These are phyloP conservation scores for Xylaria curta DNA, from an alignment of 495 filamentous ascomycete species.

Conservation along the genomic window DNA sequence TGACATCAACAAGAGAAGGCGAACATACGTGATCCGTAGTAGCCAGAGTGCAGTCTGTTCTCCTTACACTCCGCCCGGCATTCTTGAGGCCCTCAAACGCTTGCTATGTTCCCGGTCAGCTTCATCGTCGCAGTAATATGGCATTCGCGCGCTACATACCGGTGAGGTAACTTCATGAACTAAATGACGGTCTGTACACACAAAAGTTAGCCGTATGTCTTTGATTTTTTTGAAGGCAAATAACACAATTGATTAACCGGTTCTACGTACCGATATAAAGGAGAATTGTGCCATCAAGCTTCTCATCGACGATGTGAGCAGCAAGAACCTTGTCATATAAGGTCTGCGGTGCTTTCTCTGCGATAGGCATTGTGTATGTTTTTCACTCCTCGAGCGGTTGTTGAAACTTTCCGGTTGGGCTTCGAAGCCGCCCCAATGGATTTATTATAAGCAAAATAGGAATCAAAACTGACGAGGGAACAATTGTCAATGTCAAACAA, in stretches of 20 bases:
- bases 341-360: conserved; percentile 78
- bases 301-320: conserved; percentile 91
- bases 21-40: conserved; percentile 92
- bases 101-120: conserved; percentile 62
- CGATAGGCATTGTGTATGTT: conserved; percentile 72
- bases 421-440: background rate
- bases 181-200: conserved; percentile 77
- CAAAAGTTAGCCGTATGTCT: conserved; percentile 26
- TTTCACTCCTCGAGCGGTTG: background rate
- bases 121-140: conserved; percentile 14
- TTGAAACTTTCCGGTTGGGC: conserved; percentile 1
- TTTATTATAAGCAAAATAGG: background rate
- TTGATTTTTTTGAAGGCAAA: background rate
- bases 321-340: conserved; percentile 98
- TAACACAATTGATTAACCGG: background rate
- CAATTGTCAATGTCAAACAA: background rate
- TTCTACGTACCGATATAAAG: conserved; percentile 80
- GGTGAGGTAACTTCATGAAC: conserved; percentile 98
- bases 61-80: conserved; percentile 82
- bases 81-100: conserved; percentile 95
- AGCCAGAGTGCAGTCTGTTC: conserved; percentile 94
- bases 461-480: background rate
- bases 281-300: conserved; percentile 88
- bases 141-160: conserved; percentile 50
- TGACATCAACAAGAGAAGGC: background rate